Percentiles rank a stretch among this genome's conserved stretches.
Evolutionary conservation across 495 filamentous ascomycete genomes (phyloP).

Genomic region (Podospora tetraspora): DNA sequence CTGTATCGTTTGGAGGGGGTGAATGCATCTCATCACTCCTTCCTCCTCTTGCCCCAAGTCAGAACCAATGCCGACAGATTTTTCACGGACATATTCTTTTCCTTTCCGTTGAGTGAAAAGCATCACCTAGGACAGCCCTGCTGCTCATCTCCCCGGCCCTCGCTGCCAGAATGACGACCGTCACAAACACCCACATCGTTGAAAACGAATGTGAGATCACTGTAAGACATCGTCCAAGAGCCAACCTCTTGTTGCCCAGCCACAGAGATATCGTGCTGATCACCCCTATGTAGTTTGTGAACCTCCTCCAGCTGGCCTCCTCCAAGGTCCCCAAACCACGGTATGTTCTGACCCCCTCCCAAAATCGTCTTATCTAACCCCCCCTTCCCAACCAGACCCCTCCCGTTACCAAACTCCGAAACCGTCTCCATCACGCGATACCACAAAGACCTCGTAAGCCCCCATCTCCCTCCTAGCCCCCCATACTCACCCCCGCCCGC

Average conservation of each 20-base stretch:
- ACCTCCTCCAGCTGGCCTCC: background rate
- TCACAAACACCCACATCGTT: background rate
- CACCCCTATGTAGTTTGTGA: background rate
- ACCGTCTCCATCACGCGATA: background rate
- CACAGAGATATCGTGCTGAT: background rate
- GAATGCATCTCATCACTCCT: background rate
- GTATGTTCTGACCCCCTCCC: background rate
- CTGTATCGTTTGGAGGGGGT: background rate
- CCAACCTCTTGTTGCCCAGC: background rate
- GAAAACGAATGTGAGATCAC: background rate
- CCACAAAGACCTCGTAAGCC: background rate
- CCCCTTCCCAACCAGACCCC: background rate
- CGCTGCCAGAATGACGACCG: background rate
- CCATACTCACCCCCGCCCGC: conserved; percentile 21
- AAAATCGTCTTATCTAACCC: background rate
- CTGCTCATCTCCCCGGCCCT: background rate
- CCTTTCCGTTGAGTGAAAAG: background rate
- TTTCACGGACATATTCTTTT: background rate
- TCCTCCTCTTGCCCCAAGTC: background rate
- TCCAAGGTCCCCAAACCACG: background rate
- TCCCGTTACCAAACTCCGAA: background rate
- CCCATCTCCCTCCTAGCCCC: conserved; percentile 7
- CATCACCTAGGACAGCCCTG: background rate
- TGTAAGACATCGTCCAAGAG: background rate
- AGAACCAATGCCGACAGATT: background rate